Conservation (phyloP, 371 early-diverging fungal species). For the Mortierella polycephala region DNA sequence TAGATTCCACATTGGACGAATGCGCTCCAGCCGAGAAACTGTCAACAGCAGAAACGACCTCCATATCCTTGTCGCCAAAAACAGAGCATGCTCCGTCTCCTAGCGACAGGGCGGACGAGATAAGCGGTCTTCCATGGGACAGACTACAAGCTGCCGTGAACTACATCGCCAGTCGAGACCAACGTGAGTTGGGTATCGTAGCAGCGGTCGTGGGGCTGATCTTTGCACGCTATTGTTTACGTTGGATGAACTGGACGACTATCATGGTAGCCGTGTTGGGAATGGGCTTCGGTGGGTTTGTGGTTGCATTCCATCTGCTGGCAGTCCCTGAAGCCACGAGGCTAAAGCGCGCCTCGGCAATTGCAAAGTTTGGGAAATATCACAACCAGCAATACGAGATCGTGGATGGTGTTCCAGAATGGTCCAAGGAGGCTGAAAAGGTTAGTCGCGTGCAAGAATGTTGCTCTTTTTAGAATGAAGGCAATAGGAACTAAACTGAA, state of each 20-base stretch:
- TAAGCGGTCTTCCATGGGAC: neutral
- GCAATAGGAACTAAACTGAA: neutral
- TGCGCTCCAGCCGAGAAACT: too few species aligned
- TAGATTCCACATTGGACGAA: too few species aligned
- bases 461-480: neutral
- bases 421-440: conserved; percentile 15
- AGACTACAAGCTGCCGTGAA: neutral
- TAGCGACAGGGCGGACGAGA: too few species aligned
- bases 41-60: too few species aligned
- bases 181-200: conserved; percentile 9
- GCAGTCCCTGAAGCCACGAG: conserved; percentile 41
- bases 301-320: conserved; percentile 38
- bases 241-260: conserved; percentile 12
- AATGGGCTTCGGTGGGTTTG: conserved; percentile 38
- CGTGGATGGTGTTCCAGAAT: conserved; percentile 31
- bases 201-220: conserved; percentile 12
- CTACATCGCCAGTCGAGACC: conserved; percentile 3
- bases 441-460: conserved; percentile 7
- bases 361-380: conserved; percentile 35
- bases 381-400: conserved; percentile 21
- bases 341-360: conserved; percentile 26
- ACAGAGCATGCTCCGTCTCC: too few species aligned
- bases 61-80: too few species aligned
- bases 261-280: conserved; percentile 36
- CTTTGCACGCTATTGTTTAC: conserved; percentile 10